A percentile compares a stretch with the other conserved stretches of the same genome.
Conservation (phyloP, 2,329 filamentous ascomycete genomes). For the Colletotrichum tanaceti region DNA sequence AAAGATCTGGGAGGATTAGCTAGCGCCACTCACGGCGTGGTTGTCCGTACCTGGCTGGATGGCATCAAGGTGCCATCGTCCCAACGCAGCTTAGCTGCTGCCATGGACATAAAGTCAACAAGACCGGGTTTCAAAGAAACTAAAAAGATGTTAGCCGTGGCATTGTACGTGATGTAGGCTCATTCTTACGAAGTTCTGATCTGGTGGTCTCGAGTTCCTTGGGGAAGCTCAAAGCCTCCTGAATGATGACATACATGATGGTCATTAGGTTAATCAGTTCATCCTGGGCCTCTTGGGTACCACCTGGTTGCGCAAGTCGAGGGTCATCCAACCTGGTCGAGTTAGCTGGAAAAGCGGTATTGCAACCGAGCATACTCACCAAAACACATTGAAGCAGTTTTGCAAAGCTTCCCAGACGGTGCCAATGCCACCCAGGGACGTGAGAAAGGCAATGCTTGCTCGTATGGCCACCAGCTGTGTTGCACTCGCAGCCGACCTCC, state of each 20-base stretch:
- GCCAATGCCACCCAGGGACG: slow-evolving; percentile 62
- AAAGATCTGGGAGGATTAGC: slow-evolving; percentile 67
- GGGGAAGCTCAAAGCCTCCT: slow-evolving; percentile 65
- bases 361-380: slow-evolving; percentile 53
- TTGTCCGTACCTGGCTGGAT: slow-evolving; percentile 69
- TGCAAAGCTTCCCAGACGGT: slow-evolving; percentile 64
- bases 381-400: slow-evolving; percentile 63
- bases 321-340: slow-evolving; percentile 59
- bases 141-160: slow-evolving; percentile 47
- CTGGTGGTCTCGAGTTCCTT: slow-evolving; percentile 60
- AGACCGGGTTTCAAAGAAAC: slow-evolving; percentile 74
- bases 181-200: slow-evolving; percentile 62
- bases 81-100: slow-evolving; percentile 77
- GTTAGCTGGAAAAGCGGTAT: slow-evolving; percentile 46
- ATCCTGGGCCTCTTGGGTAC: slow-evolving; percentile 65
- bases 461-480: slow-evolving; percentile 70
- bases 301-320: slow-evolving; percentile 52
- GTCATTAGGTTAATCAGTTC: slow-evolving; percentile 73
- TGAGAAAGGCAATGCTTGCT: slow-evolving; percentile 62
- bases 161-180: not conserved
- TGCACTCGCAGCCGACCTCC: slow-evolving; percentile 64
- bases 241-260: slow-evolving; percentile 70
- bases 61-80: slow-evolving; percentile 72
- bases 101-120: slow-evolving; percentile 77
- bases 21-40: slow-evolving; percentile 11